Base-by-base conservation (phyloP, 148 eudicot genomes). In the Drosera capensis region DNA sequence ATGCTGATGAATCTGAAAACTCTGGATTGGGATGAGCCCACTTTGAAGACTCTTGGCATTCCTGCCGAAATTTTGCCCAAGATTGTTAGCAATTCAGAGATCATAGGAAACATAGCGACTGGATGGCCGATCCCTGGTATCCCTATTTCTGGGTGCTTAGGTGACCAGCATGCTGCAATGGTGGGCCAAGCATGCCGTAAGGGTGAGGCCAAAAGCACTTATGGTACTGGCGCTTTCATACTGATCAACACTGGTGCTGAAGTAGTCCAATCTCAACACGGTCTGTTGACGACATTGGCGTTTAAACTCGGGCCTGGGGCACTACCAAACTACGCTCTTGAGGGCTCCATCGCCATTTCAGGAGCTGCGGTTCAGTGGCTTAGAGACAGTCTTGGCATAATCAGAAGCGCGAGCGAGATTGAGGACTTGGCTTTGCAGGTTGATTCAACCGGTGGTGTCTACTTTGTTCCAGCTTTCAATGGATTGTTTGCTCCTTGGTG, bases 361-460 rank as follows among this genome's bases (percentile, higher is more conserved):
- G 99, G 99, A 45, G 99, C 99, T 36, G 95, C 99, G 18, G 99
- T 90, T 39, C 99, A 90, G 56, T 90, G 99, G 99, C 79, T 90
- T 13, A 90, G 99, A 44, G 99, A 90, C 43, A 43, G 95, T 52
- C 79, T 90, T 17, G 95, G 94, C 9, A 64, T 90, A 7, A 85
- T 90, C 20, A 64, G 49, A 12, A 75, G 54, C 49, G 94, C 99
- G 0, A 59, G 70, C 50, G 99, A 90, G 56, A 85, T 90, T 49
- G 99, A 90, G 59, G 85, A 71, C 14, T 59, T 90, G 73, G 99
- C 99, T 22, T 45, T 55, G 15, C 51, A 66, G 54, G 99, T 90
- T 45, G 85, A 80, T 11, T 75, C 95, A 3, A 68, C 76, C 0
- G 99, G 99, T 5, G 99, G 99, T 9, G 94, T 90, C 1, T 90